Evolutionary conservation across 1,139 yeast species (phyloP), one percentile per base, ranked within the genome.

Genomic region (Zhuliangozyma parablackwelliae): DNA sequence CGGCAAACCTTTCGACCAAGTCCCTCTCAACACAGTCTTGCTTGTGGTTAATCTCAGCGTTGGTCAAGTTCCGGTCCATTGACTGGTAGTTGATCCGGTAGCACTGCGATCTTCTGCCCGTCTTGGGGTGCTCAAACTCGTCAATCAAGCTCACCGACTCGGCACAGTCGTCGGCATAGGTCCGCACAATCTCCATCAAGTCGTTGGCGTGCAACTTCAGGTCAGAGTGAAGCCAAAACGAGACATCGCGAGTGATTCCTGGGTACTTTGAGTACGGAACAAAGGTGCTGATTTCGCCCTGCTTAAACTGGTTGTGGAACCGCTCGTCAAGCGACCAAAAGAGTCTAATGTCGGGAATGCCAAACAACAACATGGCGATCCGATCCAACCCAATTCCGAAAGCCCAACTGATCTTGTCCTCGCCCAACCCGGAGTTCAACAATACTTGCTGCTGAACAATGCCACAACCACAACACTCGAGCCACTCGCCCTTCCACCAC

Each of bases 401-500:
- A 0, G 98, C 99, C 98, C 98, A 92, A 7, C 96, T 95, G 24
- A 69, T 44, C 38, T 88, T 77, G 23, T 82, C 75, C 38, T 77
- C 72, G 10, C 70, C 60, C 35, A 83, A 68, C 0, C 87, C 94
- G 1, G 97, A 76, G 47, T 82, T 84, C 27, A 77, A 64, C 34
- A 89, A 66, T 1, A 92, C 95, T 35, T 79, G 79, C 49, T 88
- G 86, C 50, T 79, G 80, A 4, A 89, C 96, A 33, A 92, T 73
- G 21, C 99, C 99, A 60, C 96, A 87, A 1, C 99, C 99, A 55
- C 96, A 88, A 59, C 96, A 82, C 63, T 92, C 99, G 30, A 92
- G 70, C 98, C 98, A 94, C 49, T 90, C 96, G 30, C 95, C 96
- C 57, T 90, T 87, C 97, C 97, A 94, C 94, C 95, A 90, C 6